Evolutionary conservation across 805 yeast genomes (phyloP).

Genomic region (Clavispora asparagi): DNA sequence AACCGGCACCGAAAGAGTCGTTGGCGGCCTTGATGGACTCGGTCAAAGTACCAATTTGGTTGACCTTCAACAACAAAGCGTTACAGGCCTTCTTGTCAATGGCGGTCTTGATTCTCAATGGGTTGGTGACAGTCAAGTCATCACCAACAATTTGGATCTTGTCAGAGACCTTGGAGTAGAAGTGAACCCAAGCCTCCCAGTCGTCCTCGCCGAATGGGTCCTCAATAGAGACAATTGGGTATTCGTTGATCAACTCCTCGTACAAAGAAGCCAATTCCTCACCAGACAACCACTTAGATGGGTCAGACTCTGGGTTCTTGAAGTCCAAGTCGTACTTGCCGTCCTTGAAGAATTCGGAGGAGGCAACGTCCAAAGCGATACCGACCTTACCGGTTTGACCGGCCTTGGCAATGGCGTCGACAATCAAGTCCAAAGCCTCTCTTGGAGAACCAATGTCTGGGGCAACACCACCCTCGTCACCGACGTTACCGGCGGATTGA

Average conservation of each 20-base stretch:
- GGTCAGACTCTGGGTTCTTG: constrained; percentile 93
- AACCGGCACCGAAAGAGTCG: constrained; percentile 90
- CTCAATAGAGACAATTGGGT: constrained; percentile 98
- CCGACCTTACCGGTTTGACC: constrained; percentile 92
- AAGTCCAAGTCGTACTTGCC: constrained; percentile 97
- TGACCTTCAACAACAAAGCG: constrained; percentile 93
- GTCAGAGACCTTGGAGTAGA: constrained; percentile 63
- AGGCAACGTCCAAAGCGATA: constrained; percentile 95
- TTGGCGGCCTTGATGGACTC: constrained; percentile 97
- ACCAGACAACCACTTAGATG: constrained; percentile 88
- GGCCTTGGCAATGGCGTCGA: constrained; percentile 83
- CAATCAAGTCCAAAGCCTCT: constrained; percentile 95
- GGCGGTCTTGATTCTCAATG: constrained; percentile 88
- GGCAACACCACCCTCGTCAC: constrained; percentile 99
- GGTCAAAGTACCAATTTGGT: constrained; percentile 96
- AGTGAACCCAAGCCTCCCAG: constrained; percentile 97
- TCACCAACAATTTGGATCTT: constrained; percentile 91
- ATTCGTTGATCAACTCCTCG: constrained; percentile 71
- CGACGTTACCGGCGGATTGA: constrained; percentile 98
- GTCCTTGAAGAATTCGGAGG: constrained; percentile 96
- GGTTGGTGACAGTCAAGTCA: constrained; percentile 98
- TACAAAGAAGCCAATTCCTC: constrained; percentile 81
- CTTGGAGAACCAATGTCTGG: constrained; percentile 93
- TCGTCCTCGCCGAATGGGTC: constrained; percentile 99
- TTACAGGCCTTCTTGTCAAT: constrained; percentile 94